Conservation (phyloP, 306 rosid species). For the Myrica gale region DNA sequence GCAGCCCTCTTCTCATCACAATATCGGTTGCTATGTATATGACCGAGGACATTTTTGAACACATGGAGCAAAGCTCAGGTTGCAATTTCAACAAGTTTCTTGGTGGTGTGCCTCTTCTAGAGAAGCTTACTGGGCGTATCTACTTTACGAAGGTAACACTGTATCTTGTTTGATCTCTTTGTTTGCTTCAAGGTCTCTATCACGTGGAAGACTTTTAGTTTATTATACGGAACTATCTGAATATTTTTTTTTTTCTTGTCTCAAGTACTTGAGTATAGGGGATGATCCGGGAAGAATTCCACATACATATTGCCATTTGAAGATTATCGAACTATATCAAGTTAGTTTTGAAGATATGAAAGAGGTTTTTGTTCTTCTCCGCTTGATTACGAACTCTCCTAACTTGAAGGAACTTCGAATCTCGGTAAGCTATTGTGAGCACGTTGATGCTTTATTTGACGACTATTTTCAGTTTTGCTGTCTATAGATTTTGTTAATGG, state of each 20-base stretch:
- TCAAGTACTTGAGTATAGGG: slow-evolving; percentile 89
- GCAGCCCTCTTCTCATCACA: slow-evolving; percentile 62
- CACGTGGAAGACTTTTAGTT: slow-evolving; percentile 8
- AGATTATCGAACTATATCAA: slow-evolving; percentile 70
- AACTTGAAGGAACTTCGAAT: slow-evolving; percentile 77
- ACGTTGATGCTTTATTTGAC: background rate
- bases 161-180: slow-evolving; percentile 7
- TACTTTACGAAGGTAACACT: slow-evolving; percentile 83
- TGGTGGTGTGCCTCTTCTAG: slow-evolving; percentile 82
- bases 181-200: slow-evolving; percentile 9
- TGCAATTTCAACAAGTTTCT: slow-evolving; percentile 78
- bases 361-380: slow-evolving; percentile 83
- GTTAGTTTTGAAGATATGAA: slow-evolving; percentile 92
- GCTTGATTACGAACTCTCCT: slow-evolving; percentile 75
- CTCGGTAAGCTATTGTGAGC: slow-evolving; percentile 55
- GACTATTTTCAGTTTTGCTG: slow-evolving; percentile 6
- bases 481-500: slow-evolving; percentile 12
- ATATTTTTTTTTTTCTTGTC: slow-evolving; percentile 16
- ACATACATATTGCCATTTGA: slow-evolving; percentile 53
- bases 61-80: slow-evolving; percentile 51
- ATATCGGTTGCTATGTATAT: slow-evolving; percentile 68
- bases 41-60: slow-evolving; percentile 65
- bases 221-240: background rate
- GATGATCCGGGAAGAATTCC: slow-evolving; percentile 42
- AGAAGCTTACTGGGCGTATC: slow-evolving; percentile 70